Base-by-base conservation (phyloP, 1,284 basidiomycete species). In the Boletus holoroseus region DNA sequence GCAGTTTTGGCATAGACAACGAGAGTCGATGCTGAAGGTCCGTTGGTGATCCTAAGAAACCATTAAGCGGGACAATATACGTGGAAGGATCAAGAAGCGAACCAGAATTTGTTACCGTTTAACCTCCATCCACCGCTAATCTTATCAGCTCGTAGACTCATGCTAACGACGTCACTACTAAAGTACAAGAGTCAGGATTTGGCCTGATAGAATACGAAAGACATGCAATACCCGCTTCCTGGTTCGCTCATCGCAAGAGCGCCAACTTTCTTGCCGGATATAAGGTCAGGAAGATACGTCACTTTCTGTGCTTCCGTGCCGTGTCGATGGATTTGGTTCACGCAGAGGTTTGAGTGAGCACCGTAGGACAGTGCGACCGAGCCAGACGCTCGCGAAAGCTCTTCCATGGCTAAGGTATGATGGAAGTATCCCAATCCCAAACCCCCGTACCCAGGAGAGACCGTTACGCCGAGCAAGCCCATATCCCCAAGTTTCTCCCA, bases 101-200 rank as follows among this genome's bases (percentile, higher is more conserved):
- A 89, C 92, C 93, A 96, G 72, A 93, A 92, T 70, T 96, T 97
- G 62, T 84, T 91, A 1, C 94, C 94, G 62, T 91, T 95, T 58
- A 96, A 68, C 51, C 77, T 73, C 74, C 82, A 96, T 37, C 86
- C 83, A 35, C 83, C 87, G 16, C 82, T 74, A 31, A 87, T 77
- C 69, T 86, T 87, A 54, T 85, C 82, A 15, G 92, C 93, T 48
- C 77, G 82, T 44, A 93, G 75, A 61, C 76, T 78, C 94, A 96
- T 97, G 61, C 86, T 89, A 20, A 96, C 84, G 20, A 97, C 93
- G 68, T 97, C 94, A 61, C 90, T 93, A 42, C 65, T 63, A 28
- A 44, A 42, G 28, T 1, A 42, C 24, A 44, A 18, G 13, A 8
- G 24, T 60, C 13, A 67, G 35, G 8, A 40, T n/a, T 16, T 8